Percentiles rank a stretch among this genome's conserved stretches.
Evolutionary conservation across 2,329 filamentous ascomycete genomes (phyloP).

Genomic region (Calonectria fujianensis): DNA sequence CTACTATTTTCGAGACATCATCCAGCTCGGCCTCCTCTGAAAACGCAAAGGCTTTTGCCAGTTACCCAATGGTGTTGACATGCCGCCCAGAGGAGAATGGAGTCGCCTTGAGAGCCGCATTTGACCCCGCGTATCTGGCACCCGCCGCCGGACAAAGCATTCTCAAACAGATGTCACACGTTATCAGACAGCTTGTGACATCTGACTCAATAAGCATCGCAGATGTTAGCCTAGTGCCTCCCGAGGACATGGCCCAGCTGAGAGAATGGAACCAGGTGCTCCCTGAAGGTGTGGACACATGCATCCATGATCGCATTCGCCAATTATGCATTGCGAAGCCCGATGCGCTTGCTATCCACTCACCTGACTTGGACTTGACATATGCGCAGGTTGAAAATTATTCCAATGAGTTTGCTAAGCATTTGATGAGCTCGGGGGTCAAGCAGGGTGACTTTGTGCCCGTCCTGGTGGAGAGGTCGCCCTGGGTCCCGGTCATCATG

Average conservation of each 20-base stretch:
- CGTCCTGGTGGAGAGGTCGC: slow-evolving; percentile 2
- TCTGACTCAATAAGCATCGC: not conserved
- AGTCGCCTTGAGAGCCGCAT: not conserved
- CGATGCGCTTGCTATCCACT: slow-evolving; percentile 2
- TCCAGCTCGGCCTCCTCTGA: slow-evolving; percentile 4
- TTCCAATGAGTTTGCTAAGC: not conserved
- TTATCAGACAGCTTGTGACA: not conserved
- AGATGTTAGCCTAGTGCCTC: not conserved
- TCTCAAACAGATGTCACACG: slow-evolving; percentile 16
- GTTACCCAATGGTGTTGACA: slow-evolving; percentile 7
- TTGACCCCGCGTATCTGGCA: not conserved
- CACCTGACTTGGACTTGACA: not conserved
- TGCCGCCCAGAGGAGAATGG: slow-evolving; percentile 2
- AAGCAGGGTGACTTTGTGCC: slow-evolving; percentile 14
- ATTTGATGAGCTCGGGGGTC: not conserved
- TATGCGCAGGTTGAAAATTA: slow-evolving; percentile 7
- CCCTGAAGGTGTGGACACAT: slow-evolving; percentile 4
- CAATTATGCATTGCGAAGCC: slow-evolving; percentile 4
- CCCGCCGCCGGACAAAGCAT: not conserved
- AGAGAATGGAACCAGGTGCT: not conserved
- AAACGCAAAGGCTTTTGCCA: slow-evolving; percentile 14
- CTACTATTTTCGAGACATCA: not conserved
- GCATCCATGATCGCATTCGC: not conserved
- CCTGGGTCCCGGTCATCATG: slow-evolving; percentile 16
- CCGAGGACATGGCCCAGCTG: not conserved